Evolutionary conservation across 1,284 basidiomycete genomes (phyloP).

Genomic region (Heterobasidion annosum): DNA sequence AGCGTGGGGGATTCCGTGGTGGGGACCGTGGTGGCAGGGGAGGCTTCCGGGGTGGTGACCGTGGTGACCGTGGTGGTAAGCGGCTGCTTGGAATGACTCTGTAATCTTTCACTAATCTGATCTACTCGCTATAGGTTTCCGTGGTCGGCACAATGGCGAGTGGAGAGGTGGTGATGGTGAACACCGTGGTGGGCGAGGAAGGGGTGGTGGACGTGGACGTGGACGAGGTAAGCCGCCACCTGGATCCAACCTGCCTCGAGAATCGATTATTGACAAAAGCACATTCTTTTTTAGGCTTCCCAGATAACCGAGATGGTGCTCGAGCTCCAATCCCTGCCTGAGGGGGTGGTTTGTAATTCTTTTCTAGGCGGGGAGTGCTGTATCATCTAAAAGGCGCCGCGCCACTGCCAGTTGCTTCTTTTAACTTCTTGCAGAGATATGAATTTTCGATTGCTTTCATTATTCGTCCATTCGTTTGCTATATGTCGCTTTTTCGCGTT

Average conservation of each 20-base stretch:
- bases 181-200: neutral
- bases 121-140: slow-evolving; percentile 18
- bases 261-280: neutral
- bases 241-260: neutral
- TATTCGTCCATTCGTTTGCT: neutral
- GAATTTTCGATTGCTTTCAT: too few species aligned
- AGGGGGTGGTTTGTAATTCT: too few species aligned
- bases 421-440: too few species aligned
- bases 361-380: too few species aligned
- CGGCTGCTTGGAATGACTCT: neutral
- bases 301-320: slow-evolving; percentile 8
- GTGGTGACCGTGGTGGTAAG: slow-evolving; percentile 20
- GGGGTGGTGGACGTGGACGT: slow-evolving; percentile 27
- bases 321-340: neutral
- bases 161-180: slow-evolving; percentile 12
- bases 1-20: slow-evolving; percentile 18
- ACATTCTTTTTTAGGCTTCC: slow-evolving; percentile 4
- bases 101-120: neutral
- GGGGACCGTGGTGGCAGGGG: slow-evolving; percentile 21
- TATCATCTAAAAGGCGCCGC: too few species aligned
- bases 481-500: neutral
- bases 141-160: slow-evolving; percentile 29
- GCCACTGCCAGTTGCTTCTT: too few species aligned
- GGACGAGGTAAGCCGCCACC: slow-evolving; percentile 6
- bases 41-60: slow-evolving; percentile 26